Evolutionary conservation across 345 rosid genomes (phyloP).

Genomic region (Eucalyptus globulus): DNA sequence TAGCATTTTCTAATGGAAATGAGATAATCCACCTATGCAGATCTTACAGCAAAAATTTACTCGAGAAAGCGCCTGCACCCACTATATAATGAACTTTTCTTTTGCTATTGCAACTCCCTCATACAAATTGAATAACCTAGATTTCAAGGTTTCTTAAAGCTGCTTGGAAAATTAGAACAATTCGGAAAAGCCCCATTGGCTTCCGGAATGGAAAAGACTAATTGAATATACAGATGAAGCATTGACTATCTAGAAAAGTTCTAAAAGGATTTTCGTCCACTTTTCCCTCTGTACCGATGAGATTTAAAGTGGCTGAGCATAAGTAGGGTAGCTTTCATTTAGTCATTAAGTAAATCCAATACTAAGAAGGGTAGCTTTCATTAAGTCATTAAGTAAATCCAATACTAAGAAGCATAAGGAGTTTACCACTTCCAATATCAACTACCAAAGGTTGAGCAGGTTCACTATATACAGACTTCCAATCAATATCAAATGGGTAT

Average conservation of each 20-base stretch:
- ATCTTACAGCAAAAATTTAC: neutral
- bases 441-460: conserved; percentile 45
- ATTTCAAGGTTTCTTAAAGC: neutral
- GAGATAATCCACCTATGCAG: neutral
- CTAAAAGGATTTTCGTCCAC: neutral
- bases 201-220: neutral
- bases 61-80: neutral
- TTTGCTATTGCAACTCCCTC: neutral
- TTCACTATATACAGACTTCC: conserved; percentile 25
- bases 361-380: neutral
- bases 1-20: neutral
- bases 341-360: neutral
- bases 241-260: neutral
- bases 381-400: neutral
- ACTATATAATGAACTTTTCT: neutral
- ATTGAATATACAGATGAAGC: neutral
- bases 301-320: neutral
- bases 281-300: neutral
- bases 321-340: neutral
- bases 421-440: conserved; percentile 65
- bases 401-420: neutral
- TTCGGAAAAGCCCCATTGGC: neutral
- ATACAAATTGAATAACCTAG: neutral
- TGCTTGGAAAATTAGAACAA: neutral
- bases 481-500: conserved; percentile 39